Percentiles rank a stretch among this genome's conserved stretches.
These are phyloP conservation scores for Chlorella sp. DNA, from an alignment of 139 green algal genomes.

Conservation along the genomic window DNA sequence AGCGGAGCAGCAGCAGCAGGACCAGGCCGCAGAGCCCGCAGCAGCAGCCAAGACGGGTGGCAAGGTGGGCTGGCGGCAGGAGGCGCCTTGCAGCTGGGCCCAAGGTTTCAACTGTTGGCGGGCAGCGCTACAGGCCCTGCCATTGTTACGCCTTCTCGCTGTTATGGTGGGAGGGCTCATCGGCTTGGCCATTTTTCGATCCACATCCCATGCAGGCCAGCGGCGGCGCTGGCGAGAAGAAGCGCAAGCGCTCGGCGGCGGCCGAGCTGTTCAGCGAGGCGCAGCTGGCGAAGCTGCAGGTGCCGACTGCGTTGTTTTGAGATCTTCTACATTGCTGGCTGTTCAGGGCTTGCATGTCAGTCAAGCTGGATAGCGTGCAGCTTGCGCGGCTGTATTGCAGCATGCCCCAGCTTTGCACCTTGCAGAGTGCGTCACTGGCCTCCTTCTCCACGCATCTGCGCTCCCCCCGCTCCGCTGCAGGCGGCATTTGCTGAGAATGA, in stretches of 20 bases:
- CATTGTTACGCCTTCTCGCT: too few species aligned
- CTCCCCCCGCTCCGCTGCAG: not conserved
- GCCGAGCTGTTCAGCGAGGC: not conserved
- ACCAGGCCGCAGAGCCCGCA: not conserved
- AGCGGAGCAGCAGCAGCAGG: not conserved
- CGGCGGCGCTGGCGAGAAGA: not conserved
- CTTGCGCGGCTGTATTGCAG: too few species aligned
- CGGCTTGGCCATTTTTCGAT: too few species aligned
- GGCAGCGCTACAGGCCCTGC: too few species aligned
- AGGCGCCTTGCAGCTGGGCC: not conserved
- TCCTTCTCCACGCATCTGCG: too few species aligned
- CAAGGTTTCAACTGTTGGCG: not conserved
- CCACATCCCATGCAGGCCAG: not conserved
- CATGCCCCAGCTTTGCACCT: too few species aligned
- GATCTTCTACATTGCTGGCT: too few species aligned
- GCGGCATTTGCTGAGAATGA: conserved; percentile 10
- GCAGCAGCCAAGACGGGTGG: not conserved
- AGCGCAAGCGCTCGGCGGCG: conserved; percentile 30
- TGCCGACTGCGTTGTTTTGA: not conserved
- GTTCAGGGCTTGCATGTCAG: too few species aligned
- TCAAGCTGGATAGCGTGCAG: too few species aligned
- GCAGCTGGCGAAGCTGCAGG: conserved; percentile 9
- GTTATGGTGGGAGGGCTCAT: too few species aligned
- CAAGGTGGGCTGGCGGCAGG: not conserved
- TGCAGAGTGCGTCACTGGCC: too few species aligned